Conservation (phyloP, 805 yeast genomes). For the Pichia sporocuriosa region DNA sequence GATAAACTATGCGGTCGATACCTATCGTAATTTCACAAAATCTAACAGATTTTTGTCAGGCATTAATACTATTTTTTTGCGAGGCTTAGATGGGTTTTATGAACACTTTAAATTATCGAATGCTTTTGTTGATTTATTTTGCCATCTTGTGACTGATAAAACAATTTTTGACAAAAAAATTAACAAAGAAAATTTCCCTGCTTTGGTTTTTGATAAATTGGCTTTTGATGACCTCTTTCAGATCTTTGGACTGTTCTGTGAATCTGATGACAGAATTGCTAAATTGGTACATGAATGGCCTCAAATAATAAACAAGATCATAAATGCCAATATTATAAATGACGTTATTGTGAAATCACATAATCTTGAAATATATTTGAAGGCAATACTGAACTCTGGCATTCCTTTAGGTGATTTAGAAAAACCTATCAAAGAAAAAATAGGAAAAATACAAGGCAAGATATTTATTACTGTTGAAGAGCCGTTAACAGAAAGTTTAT, state of each 20-base stretch:
- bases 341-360: neutral
- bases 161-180: neutral
- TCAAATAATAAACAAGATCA: neutral
- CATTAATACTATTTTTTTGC: constrained; percentile 22
- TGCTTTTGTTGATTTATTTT: constrained; percentile 2
- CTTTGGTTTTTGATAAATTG: constrained; percentile 14
- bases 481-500: constrained; percentile 6
- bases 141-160: neutral
- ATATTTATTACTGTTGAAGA: neutral
- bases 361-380: neutral
- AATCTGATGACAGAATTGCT: constrained; percentile 18
- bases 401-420: constrained; percentile 1
- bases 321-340: neutral
- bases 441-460: neutral
- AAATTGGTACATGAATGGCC: constrained; percentile 24
- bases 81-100: constrained; percentile 14
- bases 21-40: constrained; percentile 11
- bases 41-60: constrained; percentile 22
- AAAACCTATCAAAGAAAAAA: neutral
- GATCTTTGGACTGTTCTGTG: constrained; percentile 17
- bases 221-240: constrained; percentile 2
- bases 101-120: constrained; percentile 16
- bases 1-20: constrained; percentile 16
- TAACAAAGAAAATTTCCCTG: neutral
- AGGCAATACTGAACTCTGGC: neutral